phyloP scores from a whole-genome alignment of 1,284 basidiomycete species.

The Austroboletus novae-zelandiae region DNA sequence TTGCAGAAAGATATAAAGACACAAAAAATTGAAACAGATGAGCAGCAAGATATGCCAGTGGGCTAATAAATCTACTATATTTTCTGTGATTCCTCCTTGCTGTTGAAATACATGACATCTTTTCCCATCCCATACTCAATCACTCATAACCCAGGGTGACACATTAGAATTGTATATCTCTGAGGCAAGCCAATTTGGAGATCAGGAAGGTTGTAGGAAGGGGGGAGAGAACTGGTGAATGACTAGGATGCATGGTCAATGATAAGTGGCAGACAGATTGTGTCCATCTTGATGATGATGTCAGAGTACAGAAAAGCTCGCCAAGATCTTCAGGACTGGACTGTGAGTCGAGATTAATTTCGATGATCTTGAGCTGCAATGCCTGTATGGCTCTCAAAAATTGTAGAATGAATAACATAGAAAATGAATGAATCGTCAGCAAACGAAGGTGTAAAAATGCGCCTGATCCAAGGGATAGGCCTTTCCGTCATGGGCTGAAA shows the following conservation, averaged over 20 bases:
- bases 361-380: slow-evolving; percentile 15
- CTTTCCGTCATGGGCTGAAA: slow-evolving; percentile 13
- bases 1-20: no score
- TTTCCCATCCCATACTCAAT: no score
- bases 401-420: slow-evolving; percentile 14
- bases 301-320: slow-evolving; percentile 10
- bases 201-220: no score
- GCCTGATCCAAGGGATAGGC: slow-evolving; percentile 1
- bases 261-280: slow-evolving; percentile 15
- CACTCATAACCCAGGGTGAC: no score
- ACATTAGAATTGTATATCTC: no score
- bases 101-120: no score
- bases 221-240: no score
- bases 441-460: slow-evolving; percentile 17
- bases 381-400: slow-evolving; percentile 12
- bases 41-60: no score
- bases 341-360: slow-evolving; percentile 20
- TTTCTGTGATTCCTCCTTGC: no score
- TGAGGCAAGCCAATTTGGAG: no score
- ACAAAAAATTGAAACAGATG: no score
- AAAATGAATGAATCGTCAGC: slow-evolving; percentile 21
- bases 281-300: slow-evolving; percentile 10
- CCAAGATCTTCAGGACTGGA: slow-evolving; percentile 11
- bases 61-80: no score
- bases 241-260: slow-evolving; percentile 1